Base-by-base conservation (phyloP, 306 rosid species). In the Myrica gale region DNA sequence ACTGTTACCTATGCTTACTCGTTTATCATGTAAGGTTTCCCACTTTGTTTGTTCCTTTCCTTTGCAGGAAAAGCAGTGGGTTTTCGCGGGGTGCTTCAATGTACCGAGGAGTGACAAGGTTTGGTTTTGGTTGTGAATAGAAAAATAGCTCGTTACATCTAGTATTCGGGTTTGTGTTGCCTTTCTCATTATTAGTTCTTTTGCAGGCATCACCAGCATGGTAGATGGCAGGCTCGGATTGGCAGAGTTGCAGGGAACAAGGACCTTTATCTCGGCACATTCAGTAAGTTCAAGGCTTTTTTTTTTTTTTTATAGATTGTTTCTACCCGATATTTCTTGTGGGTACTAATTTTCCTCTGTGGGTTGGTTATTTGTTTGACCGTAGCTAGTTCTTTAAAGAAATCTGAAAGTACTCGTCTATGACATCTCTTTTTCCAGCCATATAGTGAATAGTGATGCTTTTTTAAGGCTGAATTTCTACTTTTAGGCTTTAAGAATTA, bases 211-310 rank as follows among this genome's bases (percentile, higher is more conserved):
- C 99, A 96, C 68, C 99, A 96, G 68, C 98, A 96, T 73, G 99
- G 99, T 39, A 87, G 99, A 86, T 96, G 99, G 99, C 99, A 96
- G 84, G 99, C 99, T 57, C 86, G 99, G 83, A 96, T 96, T 20
- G 99, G 99, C 78, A 88, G 99, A 62, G 99, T 96, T 20, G 99
- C 99, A 13, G 99, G 99, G 69, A 96, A 96, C 88, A 96, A 96
- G 58, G 99, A 96, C 82, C 96, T 96, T 60, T 96, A 96, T 84
- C 98, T 96, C 20, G 99, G 99, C 32, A 96, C 99, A 57, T 96
- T 96, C 87, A 89, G 99, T 96, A 69, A 84, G 92, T 79, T 48
- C 66, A 48, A 69, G 21, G 68, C 43, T 8, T 67, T 43, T 12
- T 1, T 71, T 5, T 44, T 2, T 10, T 74, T 62, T n/a, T 19